phyloP scores from a whole-genome alignment of 2,329 filamentous ascomycete species.

The Aspergillus fumigatiaffinis region DNA sequence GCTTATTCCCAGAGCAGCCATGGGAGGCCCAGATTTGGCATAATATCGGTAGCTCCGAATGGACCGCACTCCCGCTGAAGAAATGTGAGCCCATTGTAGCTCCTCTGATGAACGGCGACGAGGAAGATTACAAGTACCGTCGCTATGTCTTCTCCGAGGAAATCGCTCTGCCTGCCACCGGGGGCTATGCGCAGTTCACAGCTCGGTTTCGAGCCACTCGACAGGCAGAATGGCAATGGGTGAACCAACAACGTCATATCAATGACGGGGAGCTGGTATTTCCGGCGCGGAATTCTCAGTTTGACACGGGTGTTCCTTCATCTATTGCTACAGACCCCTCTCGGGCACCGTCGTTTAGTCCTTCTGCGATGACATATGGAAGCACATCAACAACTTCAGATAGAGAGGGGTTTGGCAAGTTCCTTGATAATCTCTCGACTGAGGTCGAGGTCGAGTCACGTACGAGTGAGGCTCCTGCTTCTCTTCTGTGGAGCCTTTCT shows the following conservation, averaged over 20 bases:
- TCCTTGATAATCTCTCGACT: conserved; percentile 32
- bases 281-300: conserved; percentile 19
- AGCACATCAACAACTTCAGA: conserved; percentile 3
- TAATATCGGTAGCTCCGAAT: conserved; percentile 57
- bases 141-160: conserved; percentile 34
- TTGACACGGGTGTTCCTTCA: background rate
- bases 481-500: conserved; percentile 48
- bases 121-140: conserved; percentile 20
- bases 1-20: conserved; percentile 49
- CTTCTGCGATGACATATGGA: background rate
- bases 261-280: conserved; percentile 43
- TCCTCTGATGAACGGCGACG: conserved; percentile 24
- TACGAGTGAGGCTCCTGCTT: conserved; percentile 40
- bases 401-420: conserved; percentile 23
- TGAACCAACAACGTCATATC: conserved; percentile 37
- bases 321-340: background rate
- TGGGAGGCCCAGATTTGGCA: conserved; percentile 79
- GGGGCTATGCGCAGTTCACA: conserved; percentile 38
- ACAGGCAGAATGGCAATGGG: conserved; percentile 42
- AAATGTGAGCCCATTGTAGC: conserved; percentile 23
- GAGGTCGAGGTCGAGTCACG: conserved; percentile 32
- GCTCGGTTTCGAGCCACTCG: conserved; percentile 40
- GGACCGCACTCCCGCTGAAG: conserved; percentile 55
- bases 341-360: background rate
- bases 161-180: conserved; percentile 23